These are phyloP conservation scores for Pyrenula aspistea DNA, from an alignment of 495 filamentous ascomycete species.

Conservation along the genomic window DNA sequence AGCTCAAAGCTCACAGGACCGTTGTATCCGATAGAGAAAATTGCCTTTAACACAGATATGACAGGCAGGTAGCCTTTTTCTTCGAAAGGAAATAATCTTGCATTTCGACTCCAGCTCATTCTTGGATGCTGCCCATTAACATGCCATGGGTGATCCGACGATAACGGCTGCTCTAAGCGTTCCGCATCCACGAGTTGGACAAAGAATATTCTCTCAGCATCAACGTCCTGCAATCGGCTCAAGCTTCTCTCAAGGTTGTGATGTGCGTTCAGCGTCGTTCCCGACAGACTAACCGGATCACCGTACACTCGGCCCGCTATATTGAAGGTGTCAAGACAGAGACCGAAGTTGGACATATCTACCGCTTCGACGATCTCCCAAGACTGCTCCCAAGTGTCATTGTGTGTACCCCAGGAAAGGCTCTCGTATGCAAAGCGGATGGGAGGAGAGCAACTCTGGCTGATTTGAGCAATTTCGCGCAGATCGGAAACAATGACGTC, in stretches of 20 bases:
- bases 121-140: conserved; percentile 6
- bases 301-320: conserved; percentile 52
- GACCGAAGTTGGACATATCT: conserved; percentile 50
- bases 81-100: conserved; percentile 57
- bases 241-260: conserved; percentile 35
- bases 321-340: conserved; percentile 60
- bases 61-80: conserved; percentile 60
- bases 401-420: conserved; percentile 61
- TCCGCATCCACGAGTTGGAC: conserved; percentile 61
- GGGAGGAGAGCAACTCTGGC: conserved; percentile 33
- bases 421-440: conserved; percentile 70
- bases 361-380: conserved; percentile 50
- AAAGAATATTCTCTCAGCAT: conserved; percentile 49
- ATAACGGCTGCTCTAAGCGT: conserved; percentile 34
- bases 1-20: conserved; percentile 76
- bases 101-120: conserved; percentile 57
- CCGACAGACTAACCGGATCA: conserved; percentile 35
- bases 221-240: conserved; percentile 35
- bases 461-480: conserved; percentile 52
- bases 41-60: conserved; percentile 43
- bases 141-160: conserved; percentile 37
- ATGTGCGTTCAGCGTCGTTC: conserved; percentile 36
- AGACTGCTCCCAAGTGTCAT: conserved; percentile 53
- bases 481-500: conserved; percentile 53
- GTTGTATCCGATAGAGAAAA: conserved; percentile 53